Conservation (phyloP, 495 filamentous ascomycete genomes). For the Xylaria palmicola region DNA sequence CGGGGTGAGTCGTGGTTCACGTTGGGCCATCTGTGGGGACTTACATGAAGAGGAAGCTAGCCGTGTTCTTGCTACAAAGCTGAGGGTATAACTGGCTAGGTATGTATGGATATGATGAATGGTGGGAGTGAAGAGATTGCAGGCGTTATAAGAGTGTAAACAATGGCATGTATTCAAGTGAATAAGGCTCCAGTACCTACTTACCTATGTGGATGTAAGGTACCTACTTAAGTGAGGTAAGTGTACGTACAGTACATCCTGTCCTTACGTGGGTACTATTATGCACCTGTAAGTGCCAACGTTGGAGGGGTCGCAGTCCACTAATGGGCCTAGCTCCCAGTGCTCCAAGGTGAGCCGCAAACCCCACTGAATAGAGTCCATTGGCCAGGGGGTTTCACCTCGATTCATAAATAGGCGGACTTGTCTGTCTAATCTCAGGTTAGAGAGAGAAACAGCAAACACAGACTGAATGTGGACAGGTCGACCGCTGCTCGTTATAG, state of each 20-base stretch:
- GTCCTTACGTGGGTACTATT: too few species aligned
- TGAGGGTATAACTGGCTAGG: too few species aligned
- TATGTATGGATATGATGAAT: too few species aligned
- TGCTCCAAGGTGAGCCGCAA: constrained; percentile 14
- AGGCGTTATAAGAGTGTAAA: too few species aligned
- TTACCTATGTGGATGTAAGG: neutral
- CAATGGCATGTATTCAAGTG: too few species aligned
- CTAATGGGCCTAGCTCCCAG: neutral
- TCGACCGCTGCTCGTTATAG: neutral
- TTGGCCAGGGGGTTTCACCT: neutral
- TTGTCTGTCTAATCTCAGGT: too few species aligned
- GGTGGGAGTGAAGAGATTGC: too few species aligned
- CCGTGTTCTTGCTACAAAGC: too few species aligned
- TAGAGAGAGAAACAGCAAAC: neutral
- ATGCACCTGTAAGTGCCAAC: too few species aligned
- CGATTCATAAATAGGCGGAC: neutral
- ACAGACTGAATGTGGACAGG: too few species aligned
- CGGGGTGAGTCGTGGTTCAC: neutral
- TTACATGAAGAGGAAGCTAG: too few species aligned
- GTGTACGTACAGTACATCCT: too few species aligned
- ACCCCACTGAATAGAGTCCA: constrained; percentile 17
- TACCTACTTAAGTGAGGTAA: neutral
- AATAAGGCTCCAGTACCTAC: neutral
- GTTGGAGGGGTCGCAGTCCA: neutral
- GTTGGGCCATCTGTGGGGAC: neutral